phyloP scores from a whole-genome alignment of 768 basidiomycete genomes.

The Pisolithus orientalis region DNA sequence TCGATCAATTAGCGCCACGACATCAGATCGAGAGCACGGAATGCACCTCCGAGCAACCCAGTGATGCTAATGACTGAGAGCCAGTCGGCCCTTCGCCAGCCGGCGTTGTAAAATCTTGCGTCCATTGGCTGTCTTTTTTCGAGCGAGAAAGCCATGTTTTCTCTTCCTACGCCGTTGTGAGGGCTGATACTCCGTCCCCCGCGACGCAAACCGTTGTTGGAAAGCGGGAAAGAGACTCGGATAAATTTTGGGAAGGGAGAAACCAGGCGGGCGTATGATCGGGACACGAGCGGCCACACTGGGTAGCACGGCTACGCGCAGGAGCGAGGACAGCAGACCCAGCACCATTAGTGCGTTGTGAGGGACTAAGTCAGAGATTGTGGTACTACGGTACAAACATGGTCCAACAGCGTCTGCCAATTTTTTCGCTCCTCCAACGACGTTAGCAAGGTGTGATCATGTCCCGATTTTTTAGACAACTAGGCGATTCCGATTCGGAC shows the following conservation, averaged over 20 bases:
- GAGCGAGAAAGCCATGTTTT: slow-evolving; percentile 83
- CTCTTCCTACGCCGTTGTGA: slow-evolving; percentile 90
- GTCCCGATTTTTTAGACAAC: slow-evolving; percentile 89
- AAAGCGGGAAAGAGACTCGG: slow-evolving; percentile 13
- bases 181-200: slow-evolving; percentile 95
- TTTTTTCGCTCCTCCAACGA: neutral
- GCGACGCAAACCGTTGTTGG: slow-evolving; percentile 55
- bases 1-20: no score
- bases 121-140: slow-evolving; percentile 63
- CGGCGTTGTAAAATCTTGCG: slow-evolving; percentile 68
- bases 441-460: slow-evolving; percentile 30
- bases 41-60: neutral
- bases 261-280: neutral
- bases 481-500: slow-evolving; percentile 74
- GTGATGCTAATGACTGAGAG: slow-evolving; percentile 61
- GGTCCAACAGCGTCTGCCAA: neutral
- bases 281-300: neutral
- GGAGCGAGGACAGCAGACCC: no score
- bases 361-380: no score
- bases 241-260: slow-evolving; percentile 11
- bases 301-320: neutral
- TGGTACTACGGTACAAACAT: neutral
- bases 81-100: slow-evolving; percentile 69
- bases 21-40: neutral
- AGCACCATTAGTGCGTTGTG: no score